Conservation (phyloP, 306 rosid species). For the Bauhinia variegata region DNA sequence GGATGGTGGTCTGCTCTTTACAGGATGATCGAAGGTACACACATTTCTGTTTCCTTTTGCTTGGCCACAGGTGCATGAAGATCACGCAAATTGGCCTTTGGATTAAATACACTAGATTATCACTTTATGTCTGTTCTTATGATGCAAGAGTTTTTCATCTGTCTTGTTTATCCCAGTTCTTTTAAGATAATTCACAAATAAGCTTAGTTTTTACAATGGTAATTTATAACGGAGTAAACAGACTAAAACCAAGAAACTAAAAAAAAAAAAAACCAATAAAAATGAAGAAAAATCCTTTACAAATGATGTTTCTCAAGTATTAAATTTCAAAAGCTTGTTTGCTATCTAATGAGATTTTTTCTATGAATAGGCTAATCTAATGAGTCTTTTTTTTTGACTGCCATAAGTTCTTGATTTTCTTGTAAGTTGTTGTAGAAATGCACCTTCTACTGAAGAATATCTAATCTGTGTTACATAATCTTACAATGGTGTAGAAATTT, state of each 20-base stretch:
- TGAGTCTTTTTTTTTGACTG: too few relatives aligned
- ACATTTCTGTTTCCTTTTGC: constrained; percentile 17
- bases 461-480: not conserved
- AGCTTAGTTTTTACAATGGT: not conserved
- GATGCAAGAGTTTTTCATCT: not conserved
- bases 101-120: not conserved
- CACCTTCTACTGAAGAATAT: too few relatives aligned
- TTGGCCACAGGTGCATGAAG: constrained; percentile 3
- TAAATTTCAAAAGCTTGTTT: too few relatives aligned
- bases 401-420: too few relatives aligned
- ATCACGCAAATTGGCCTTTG: not conserved
- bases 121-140: not conserved
- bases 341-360: too few relatives aligned
- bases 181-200: not conserved
- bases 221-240: too few relatives aligned
- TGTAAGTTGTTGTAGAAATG: too few relatives aligned
- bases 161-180: not conserved
- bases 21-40: constrained; percentile 89
- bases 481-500: not conserved
- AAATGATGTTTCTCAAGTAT: too few relatives aligned
- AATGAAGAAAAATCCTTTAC: too few relatives aligned
- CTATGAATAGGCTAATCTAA: too few relatives aligned
- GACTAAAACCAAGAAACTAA: too few relatives aligned
- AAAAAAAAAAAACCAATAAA: too few relatives aligned
- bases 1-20: constrained; percentile 89